phyloP scores from a whole-genome alignment of 1,284 basidiomycete species.

The Boletus mariae region DNA sequence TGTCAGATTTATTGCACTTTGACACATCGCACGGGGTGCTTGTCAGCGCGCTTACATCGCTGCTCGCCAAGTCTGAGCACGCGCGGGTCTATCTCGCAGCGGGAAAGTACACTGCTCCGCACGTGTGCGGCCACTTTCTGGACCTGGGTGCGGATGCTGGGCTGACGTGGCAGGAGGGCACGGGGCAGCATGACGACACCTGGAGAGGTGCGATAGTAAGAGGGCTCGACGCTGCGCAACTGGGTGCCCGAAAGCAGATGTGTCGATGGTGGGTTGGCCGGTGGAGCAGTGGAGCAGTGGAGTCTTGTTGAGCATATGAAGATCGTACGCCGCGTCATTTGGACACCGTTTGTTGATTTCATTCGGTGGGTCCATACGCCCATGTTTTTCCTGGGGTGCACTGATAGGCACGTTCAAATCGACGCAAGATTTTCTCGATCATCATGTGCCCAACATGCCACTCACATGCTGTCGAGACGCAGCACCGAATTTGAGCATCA shows the following conservation, averaged over 20 bases:
- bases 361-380: neutral
- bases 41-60: conserved; percentile 43
- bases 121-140: conserved; percentile 57
- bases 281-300: conserved; percentile 2
- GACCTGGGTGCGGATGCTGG: conserved; percentile 39
- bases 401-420: too few relatives aligned
- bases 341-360: neutral
- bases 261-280: conserved; percentile 45
- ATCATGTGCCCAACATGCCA: neutral
- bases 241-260: conserved; percentile 50
- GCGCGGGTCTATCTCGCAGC: conserved; percentile 58
- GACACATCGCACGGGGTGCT: conserved; percentile 57
- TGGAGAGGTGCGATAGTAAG: conserved; percentile 52
- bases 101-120: conserved; percentile 56
- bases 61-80: conserved; percentile 42
- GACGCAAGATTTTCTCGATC: neutral
- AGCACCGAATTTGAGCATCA: neutral
- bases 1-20: conserved; percentile 71
- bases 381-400: too few relatives aligned
- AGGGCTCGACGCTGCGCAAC: conserved; percentile 45
- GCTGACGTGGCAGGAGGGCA: conserved; percentile 45
- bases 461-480: neutral
- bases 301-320: neutral
- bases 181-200: conserved; percentile 12
- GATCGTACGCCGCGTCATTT: neutral